phyloP scores from a whole-genome alignment of 140 eudicot species.

The Flaveria floridana region DNA sequence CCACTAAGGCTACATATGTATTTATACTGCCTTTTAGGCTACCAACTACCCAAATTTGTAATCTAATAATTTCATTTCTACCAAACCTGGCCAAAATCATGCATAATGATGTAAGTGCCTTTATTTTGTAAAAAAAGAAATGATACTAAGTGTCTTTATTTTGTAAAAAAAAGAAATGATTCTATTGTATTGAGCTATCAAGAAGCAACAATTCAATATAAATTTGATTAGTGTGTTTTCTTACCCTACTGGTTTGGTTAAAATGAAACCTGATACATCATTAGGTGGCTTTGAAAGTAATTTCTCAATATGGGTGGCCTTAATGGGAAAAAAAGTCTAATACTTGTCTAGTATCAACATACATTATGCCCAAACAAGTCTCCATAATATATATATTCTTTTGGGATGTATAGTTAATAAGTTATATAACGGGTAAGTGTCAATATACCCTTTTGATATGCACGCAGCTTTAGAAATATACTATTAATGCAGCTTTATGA shows the following conservation, averaged over 20 bases:
- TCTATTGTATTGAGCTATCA: constrained; percentile 4
- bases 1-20: neutral
- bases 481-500: neutral
- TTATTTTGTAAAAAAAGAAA: neutral
- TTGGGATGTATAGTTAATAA: neutral
- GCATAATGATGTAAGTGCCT: neutral
- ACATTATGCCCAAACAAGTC: neutral
- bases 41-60: neutral
- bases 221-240: neutral
- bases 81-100: neutral
- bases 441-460: neutral
- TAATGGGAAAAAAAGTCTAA: neutral
- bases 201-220: neutral
- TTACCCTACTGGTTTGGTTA: neutral
- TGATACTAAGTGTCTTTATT: neutral
- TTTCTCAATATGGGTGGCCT: neutral
- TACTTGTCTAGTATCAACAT: neutral
- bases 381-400: neutral
- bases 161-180: neutral
- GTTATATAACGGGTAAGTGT: neutral
- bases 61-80: neutral
- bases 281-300: neutral
- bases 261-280: neutral
- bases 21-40: neutral
- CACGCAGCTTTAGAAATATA: neutral